Base-by-base conservation (phyloP, 2,329 filamentous ascomycete species). In the Metarhizium sp. region DNA sequence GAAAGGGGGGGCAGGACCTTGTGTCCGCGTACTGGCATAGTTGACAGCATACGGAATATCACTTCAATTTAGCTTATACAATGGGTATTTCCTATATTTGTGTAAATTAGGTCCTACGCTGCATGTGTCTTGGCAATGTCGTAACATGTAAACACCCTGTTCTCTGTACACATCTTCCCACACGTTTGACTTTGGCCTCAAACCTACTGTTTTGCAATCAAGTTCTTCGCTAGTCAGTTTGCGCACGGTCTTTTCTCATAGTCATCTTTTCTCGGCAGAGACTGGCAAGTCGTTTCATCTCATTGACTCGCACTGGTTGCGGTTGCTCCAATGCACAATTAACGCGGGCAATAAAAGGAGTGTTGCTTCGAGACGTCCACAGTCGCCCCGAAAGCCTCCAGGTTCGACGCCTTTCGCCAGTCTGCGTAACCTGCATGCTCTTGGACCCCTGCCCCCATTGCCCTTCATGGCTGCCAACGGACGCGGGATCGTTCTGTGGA, bases 261-360 rank as follows among this genome's bases (percentile, higher is more conserved):
- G 50, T 51, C 29, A 62, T 55, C 6, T 59, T 66, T 11, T 62
- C 60, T 49, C 62, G 64, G 52, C 65, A 70, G 20, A 69, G 52
- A 45, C 63, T 66, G 2, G 64, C 61, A 6, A 71, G 56, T 29
- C 67, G 59, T 55, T 59, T 65, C 53, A 69, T 53, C 52, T 71
- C 67, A 8, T 59, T 63, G 4, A 60, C 64, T 53, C 64, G 60
- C 5, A 71, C 57, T 2, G 69, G 69, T 34, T 58, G 61, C 2
- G 69, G 67, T 51, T 70, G 65, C 49, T 69, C 62, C 16, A 71
- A 58, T 1, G 56, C 51, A 25, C 69, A 71, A n/a, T 59, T 56
- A 13, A 57, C 62, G 46, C 61, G 65, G 8, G 66, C 63, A 20
- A 70, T 48, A 1, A 69, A 53, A 2, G 62, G 57, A 1, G 55